These are phyloP conservation scores for Pichia sp. DNA, from an alignment of 1,139 yeast species.

Conservation along the genomic window DNA sequence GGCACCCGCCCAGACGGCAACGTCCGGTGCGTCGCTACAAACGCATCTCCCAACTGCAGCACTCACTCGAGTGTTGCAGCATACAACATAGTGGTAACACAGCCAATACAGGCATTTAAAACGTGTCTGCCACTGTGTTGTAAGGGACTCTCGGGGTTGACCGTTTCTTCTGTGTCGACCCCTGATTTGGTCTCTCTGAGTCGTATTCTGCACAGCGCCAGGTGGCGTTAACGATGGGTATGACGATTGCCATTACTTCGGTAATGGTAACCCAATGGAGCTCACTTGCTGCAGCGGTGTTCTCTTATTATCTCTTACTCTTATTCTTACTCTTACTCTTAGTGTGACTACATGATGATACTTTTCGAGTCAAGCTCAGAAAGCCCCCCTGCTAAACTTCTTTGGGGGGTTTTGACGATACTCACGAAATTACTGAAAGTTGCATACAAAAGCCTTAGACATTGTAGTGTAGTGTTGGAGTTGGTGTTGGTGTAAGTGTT, in stretches of 20 bases:
- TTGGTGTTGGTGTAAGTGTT: too few species aligned
- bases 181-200: conserved; percentile 10
- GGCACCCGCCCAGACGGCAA: conserved; percentile 23
- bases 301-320: background rate
- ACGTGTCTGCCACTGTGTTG: too few species aligned
- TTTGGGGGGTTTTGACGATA: conserved; percentile 20
- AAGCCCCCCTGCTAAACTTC: conserved; percentile 15
- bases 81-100: too few species aligned
- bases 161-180: too few species aligned
- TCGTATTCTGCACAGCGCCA: conserved; percentile 19
- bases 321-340: conserved; percentile 1
- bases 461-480: too few species aligned
- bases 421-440: too few species aligned
- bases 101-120: too few species aligned
- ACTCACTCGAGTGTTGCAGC: too few species aligned
- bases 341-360: conserved; percentile 10
- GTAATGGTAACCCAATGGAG: conserved; percentile 23
- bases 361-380: conserved; percentile 24
- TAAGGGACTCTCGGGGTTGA: too few species aligned
- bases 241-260: conserved; percentile 17
- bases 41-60: conserved; percentile 10
- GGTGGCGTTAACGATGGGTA: conserved; percentile 18
- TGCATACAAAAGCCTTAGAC: too few species aligned
- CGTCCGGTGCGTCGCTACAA: conserved; percentile 15
- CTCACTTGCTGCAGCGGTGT: conserved; percentile 15